These are phyloP conservation scores for Ogataea chonburiensis DNA, from an alignment of 805 yeast genomes.

Conservation along the genomic window DNA sequence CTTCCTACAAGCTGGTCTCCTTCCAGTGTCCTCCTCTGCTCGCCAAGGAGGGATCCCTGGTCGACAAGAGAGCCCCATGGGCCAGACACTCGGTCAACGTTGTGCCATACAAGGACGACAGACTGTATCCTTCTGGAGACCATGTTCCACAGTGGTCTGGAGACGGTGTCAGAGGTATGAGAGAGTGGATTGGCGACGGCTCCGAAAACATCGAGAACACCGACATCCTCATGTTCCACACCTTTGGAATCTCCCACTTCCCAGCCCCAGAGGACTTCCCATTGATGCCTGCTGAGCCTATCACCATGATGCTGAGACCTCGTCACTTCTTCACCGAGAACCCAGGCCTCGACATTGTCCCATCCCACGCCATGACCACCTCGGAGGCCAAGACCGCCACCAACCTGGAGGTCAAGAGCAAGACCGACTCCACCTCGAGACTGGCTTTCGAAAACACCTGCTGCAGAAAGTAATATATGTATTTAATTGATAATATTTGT, in stretches of 20 bases:
- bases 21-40: constrained; percentile 70
- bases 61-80: constrained; percentile 82
- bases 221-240: constrained; percentile 74
- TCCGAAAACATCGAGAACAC: constrained; percentile 57
- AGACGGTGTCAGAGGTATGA: constrained; percentile 64
- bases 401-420: constrained; percentile 40
- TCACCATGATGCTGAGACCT: constrained; percentile 71
- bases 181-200: constrained; percentile 68
- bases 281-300: constrained; percentile 84
- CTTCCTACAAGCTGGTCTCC: constrained; percentile 74
- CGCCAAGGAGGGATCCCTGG: constrained; percentile 72
- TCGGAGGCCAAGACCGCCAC: constrained; percentile 41
- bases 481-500: constrained; percentile 1
- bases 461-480: constrained; percentile 16
- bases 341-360: constrained; percentile 73
- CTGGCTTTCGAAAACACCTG: constrained; percentile 44
- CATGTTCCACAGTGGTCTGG: constrained; percentile 75
- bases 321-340: constrained; percentile 76
- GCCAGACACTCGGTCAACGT: constrained; percentile 66
- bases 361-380: constrained; percentile 55
- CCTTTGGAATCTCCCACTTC: constrained; percentile 82
- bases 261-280: constrained; percentile 92
- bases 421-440: constrained; percentile 49
- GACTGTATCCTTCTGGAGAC: constrained; percentile 79
- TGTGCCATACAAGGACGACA: constrained; percentile 69